phyloP scores from a whole-genome alignment of 805 yeast genomes.

The Nakazawaea sp. region DNA sequence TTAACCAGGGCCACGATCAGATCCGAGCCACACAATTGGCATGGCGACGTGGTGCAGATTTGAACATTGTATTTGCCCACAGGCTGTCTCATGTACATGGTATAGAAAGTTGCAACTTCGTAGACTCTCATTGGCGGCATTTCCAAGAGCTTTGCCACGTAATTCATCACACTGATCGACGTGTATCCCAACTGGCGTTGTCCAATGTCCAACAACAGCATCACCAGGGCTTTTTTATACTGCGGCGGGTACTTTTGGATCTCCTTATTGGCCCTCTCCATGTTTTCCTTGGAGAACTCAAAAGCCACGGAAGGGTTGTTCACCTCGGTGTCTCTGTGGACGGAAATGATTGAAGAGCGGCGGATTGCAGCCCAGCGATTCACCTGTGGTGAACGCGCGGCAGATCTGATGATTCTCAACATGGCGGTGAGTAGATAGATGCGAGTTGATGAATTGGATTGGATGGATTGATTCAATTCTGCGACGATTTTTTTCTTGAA shows the following conservation, averaged over 20 bases:
- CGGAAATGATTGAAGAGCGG: slow-evolving; percentile 32
- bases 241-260: slow-evolving; percentile 79
- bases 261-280: slow-evolving; percentile 62
- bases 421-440: too few species aligned
- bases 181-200: slow-evolving; percentile 86
- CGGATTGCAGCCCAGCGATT: slow-evolving; percentile 7
- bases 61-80: slow-evolving; percentile 81
- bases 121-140: slow-evolving; percentile 94
- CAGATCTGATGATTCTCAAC: neutral
- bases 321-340: slow-evolving; percentile 65
- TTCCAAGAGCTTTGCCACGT: slow-evolving; percentile 76
- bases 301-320: slow-evolving; percentile 67
- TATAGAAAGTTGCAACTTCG: slow-evolving; percentile 87
- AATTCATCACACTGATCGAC: slow-evolving; percentile 82
- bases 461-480: too few species aligned
- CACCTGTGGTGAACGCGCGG: neutral
- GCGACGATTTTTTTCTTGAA: too few species aligned
- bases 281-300: slow-evolving; percentile 63
- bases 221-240: slow-evolving; percentile 80
- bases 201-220: slow-evolving; percentile 82
- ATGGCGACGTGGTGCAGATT: slow-evolving; percentile 86
- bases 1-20: slow-evolving; percentile 67
- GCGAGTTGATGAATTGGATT: too few species aligned
- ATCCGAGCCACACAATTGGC: slow-evolving; percentile 80
- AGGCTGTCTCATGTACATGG: slow-evolving; percentile 84